Evolutionary conservation across 495 filamentous ascomycete species (phyloP).

Genomic region (Xeromyces bisporus): DNA sequence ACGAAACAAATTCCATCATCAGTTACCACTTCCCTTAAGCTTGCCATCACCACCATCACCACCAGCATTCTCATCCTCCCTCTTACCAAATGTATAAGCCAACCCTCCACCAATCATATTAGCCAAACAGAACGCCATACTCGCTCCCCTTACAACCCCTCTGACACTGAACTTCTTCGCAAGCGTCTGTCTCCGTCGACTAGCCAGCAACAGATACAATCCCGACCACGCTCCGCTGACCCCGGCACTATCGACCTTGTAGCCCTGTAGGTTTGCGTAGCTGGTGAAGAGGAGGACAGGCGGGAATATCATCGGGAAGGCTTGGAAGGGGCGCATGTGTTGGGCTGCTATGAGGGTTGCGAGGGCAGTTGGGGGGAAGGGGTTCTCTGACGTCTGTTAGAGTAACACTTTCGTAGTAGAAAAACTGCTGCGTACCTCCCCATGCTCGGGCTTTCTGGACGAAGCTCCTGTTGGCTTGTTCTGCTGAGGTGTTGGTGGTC

Average conservation of each 20-base stretch:
- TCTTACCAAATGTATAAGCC: constrained; percentile 50
- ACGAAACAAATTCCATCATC: no score
- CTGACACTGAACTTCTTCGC: constrained; percentile 47
- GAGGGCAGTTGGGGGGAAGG: constrained; percentile 60
- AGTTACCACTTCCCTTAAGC: no score
- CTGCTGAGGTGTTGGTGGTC: constrained; percentile 21
- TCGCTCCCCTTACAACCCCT: constrained; percentile 52
- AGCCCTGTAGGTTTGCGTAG: constrained; percentile 66
- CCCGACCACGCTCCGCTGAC: constrained; percentile 74
- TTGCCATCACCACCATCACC: no score
- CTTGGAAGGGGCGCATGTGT: constrained; percentile 56
- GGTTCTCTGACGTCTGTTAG: constrained; percentile 38
- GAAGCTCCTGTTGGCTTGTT: constrained; percentile 31
- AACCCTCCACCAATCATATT: constrained; percentile 58
- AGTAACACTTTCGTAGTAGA: not conserved
- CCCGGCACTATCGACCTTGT: constrained; percentile 68
- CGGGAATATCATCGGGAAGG: constrained; percentile 64
- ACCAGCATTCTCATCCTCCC: constrained; percentile 35
- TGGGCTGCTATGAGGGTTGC: constrained; percentile 67
- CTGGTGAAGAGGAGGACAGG: constrained; percentile 71
- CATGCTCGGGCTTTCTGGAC: constrained; percentile 40
- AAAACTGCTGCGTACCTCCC: constrained; percentile 44
- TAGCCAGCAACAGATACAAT: constrained; percentile 64
- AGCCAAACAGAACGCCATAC: constrained; percentile 49
- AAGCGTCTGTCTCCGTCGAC: constrained; percentile 41